Evolutionary conservation across 2,329 filamentous ascomycete species (phyloP).

Genomic region (Westerdykella sp.): DNA sequence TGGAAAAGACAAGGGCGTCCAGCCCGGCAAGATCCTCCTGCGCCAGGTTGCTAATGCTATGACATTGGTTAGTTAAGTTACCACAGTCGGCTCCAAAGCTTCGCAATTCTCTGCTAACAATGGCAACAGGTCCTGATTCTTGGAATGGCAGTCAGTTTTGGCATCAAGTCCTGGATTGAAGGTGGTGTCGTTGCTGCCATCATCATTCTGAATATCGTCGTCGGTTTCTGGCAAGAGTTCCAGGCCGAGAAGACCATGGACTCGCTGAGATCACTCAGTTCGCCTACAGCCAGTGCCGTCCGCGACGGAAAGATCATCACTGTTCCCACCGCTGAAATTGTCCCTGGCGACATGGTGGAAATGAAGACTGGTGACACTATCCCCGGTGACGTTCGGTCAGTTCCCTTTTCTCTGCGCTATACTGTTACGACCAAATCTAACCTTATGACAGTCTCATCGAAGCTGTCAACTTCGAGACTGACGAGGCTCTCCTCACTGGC

Average conservation of each 20-base stretch:
- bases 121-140: slow-evolving; percentile 37
- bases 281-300: slow-evolving; percentile 43
- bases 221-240: slow-evolving; percentile 45
- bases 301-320: slow-evolving; percentile 50
- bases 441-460: slow-evolving; percentile 42
- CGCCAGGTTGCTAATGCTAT: slow-evolving; percentile 73
- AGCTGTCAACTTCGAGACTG: slow-evolving; percentile 68
- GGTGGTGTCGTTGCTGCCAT: slow-evolving; percentile 44
- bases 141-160: slow-evolving; percentile 46
- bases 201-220: slow-evolving; percentile 41
- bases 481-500: slow-evolving; percentile 65
- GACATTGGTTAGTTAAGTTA: slow-evolving; percentile 52
- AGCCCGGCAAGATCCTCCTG: slow-evolving; percentile 66
- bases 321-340: slow-evolving; percentile 53
- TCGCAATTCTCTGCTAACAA: not conserved
- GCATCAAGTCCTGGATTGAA: slow-evolving; percentile 44
- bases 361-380: slow-evolving; percentile 61
- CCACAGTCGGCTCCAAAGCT: not conserved
- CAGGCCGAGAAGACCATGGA: slow-evolving; percentile 47
- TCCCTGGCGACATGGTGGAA: slow-evolving; percentile 61
- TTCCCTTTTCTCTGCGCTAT: not conserved
- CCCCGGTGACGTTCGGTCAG: slow-evolving; percentile 57
- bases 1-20: slow-evolving; percentile 62
- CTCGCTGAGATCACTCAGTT: slow-evolving; percentile 42
- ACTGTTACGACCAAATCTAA: not conserved